Conservation (phyloP, 108 stramenopile genomes). For the Pseudonitzschia delicatissima region DNA sequence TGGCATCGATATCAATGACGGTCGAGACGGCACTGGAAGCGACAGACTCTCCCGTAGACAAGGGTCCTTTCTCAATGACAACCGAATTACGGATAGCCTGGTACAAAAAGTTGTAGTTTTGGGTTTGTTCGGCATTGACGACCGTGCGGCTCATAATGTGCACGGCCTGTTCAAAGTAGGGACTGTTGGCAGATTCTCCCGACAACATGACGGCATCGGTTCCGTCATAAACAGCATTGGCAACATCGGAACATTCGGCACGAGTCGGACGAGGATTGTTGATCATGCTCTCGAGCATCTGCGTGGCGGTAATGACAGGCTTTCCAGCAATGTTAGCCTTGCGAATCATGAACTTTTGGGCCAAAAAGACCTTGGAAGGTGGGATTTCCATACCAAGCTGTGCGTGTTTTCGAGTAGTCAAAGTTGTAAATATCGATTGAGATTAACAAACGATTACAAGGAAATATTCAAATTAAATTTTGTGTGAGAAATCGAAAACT, state of each 20-base stretch:
- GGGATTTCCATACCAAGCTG: constrained; percentile 99
- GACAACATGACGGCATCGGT: constrained; percentile 92
- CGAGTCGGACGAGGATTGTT: constrained; percentile 98
- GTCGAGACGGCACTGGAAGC: constrained; percentile 94
- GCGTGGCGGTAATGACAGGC: constrained; percentile 92
- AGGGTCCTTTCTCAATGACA: constrained; percentile 40
- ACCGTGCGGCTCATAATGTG: constrained; percentile 92
- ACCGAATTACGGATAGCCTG: constrained; percentile 72
- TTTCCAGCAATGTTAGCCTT: constrained; percentile 92
- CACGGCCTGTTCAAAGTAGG: constrained; percentile 79
- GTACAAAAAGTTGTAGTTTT: constrained; percentile 62
- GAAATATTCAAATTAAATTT: too few relatives aligned
- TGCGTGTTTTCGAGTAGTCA: too few relatives aligned
- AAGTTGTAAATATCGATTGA: too few relatives aligned
- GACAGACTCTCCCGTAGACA: constrained; percentile 75
- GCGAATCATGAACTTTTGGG: constrained; percentile 93
- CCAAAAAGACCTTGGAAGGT: constrained; percentile 91
- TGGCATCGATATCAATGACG: constrained; percentile 83
- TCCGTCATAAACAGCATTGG: constrained; percentile 97
- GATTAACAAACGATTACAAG: too few relatives aligned
- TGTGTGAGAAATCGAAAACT: too few relatives aligned
- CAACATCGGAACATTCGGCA: constrained; percentile 98
- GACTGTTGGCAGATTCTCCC: constrained; percentile 96
- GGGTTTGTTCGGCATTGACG: constrained; percentile 74
- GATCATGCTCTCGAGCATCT: constrained; percentile 98